Percentiles rank a stretch among this genome's conserved stretches.
These are phyloP conservation scores for Biancaea sappan DNA, from an alignment of 306 rosid species.

Conservation along the genomic window DNA sequence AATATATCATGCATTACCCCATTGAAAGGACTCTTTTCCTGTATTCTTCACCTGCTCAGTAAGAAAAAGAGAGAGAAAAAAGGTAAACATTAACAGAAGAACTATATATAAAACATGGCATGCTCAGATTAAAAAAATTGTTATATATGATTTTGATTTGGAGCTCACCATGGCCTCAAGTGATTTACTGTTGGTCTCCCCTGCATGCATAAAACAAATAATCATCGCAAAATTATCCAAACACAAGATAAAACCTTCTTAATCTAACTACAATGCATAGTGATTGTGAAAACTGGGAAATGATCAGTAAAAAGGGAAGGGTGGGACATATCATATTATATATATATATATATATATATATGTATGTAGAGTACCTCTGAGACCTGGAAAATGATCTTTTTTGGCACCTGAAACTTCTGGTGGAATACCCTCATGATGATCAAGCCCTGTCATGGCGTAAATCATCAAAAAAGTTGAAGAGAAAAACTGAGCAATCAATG, in stretches of 20 bases:
- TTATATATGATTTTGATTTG: not conserved
- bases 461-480: not conserved
- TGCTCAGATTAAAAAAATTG: not conserved
- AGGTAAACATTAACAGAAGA: not conserved
- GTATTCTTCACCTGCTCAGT: constrained; percentile 68
- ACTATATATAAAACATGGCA: not conserved
- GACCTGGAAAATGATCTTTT: constrained; percentile 56
- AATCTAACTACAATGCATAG: too few relatives aligned
- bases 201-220: constrained; percentile 42
- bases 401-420: constrained; percentile 48
- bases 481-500: not conserved
- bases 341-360: too few relatives aligned
- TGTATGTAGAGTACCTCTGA: constrained; percentile 75
- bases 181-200: constrained; percentile 73
- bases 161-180: constrained; percentile 85
- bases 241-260: too few relatives aligned
- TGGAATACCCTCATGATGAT: constrained; percentile 38
- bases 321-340: not conserved
- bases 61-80: not conserved
- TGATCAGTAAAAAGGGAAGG: not conserved
- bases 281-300: not conserved
- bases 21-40: constrained; percentile 85
- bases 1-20: constrained; percentile 58
- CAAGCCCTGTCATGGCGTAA: too few relatives aligned
- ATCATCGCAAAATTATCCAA: not conserved